Conservation (phyloP, 139 green algal species). For the Tetradesmus obliquus region DNA sequence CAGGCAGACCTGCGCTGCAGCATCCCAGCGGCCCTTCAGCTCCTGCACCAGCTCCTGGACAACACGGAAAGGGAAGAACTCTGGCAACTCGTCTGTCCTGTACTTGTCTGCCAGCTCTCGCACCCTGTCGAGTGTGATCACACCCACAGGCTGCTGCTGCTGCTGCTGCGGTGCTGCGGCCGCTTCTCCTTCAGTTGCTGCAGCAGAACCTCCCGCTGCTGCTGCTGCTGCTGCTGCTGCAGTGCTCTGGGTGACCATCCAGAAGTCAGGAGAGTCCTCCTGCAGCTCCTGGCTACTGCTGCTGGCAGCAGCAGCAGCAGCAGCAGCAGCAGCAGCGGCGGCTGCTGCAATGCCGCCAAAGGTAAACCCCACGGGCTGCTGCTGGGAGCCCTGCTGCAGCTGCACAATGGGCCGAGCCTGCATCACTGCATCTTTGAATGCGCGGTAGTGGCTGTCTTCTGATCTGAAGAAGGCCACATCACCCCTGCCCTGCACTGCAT, state of each 20-base stretch:
- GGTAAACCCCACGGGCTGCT: neutral
- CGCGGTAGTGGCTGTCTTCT: neutral
- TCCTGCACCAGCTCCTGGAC: neutral
- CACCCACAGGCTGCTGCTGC: neutral
- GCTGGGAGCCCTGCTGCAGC: neutral
- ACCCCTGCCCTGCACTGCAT: neutral
- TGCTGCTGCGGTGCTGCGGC: neutral
- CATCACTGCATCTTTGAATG: neutral
- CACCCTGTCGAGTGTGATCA: conserved; percentile 4
- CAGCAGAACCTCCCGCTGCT: neutral
- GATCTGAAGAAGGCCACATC: neutral
- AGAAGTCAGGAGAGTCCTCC: neutral
- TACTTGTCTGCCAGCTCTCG: neutral
- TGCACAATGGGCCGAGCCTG: neutral
- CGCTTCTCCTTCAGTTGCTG: neutral
- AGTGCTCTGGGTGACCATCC: neutral
- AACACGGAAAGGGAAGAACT: neutral
- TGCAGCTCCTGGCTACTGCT: neutral
- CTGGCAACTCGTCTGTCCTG: neutral
- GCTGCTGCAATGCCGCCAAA: neutral
- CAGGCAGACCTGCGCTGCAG: neutral
- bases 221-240: neutral
- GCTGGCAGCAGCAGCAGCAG: neutral
- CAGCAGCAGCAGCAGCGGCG: neutral
- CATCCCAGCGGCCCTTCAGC: conserved; percentile 7